Evolutionary conservation across 2,329 filamentous ascomycete genomes (phyloP), one percentile per base, ranked within the genome.

Genomic region (Botrytis porri): DNA sequence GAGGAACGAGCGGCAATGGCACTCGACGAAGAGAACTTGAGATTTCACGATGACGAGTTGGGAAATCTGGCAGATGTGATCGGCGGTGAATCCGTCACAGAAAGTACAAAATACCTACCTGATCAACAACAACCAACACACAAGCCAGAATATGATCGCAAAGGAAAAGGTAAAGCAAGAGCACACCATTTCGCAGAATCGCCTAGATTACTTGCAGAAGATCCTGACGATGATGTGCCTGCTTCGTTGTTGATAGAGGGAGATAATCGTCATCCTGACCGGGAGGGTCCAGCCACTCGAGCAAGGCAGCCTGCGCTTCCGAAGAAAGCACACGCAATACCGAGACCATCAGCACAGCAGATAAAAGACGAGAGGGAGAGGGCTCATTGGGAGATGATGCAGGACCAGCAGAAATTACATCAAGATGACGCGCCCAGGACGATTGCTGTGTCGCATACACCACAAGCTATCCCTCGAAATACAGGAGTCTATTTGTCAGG

Each of bases 161-260:
- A 70, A n/a, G 51, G 72, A 43, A 69, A 59, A 57, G 70, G 61
- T 10, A 66, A 65, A 54, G 37, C 39, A 18, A 72, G 69, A 35
- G 76, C 76, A 25, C 78, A 77, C 62, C 79, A 77, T 77, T 51
- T 79, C 8, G 74, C 78, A 29, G 77, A 79, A 66, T 81, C 80
- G 37, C 80, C 80, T 7, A 78, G 80, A 66, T 65, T 81, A 35
- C 73, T 81, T 22, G 76, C 78, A 39, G 80, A 81, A 59, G 80
- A 82, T 70, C 76, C 74, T 4, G 80, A 81, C 69, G 80, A 90
- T 71, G 89, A 91, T 77, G 89, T 91, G 0, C 89, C 89, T 0
- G 87, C 86, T 29, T 92, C 89, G 4, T 82, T 92, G 29, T 80
- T 92, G 29, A 86, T 92, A 32, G 89, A 92, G 78, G 83, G 81